Percentiles rank a stretch among this genome's conserved stretches.
phyloP scores from a whole-genome alignment of 768 basidiomycete genomes.

The Steccherinum ochraceum region DNA sequence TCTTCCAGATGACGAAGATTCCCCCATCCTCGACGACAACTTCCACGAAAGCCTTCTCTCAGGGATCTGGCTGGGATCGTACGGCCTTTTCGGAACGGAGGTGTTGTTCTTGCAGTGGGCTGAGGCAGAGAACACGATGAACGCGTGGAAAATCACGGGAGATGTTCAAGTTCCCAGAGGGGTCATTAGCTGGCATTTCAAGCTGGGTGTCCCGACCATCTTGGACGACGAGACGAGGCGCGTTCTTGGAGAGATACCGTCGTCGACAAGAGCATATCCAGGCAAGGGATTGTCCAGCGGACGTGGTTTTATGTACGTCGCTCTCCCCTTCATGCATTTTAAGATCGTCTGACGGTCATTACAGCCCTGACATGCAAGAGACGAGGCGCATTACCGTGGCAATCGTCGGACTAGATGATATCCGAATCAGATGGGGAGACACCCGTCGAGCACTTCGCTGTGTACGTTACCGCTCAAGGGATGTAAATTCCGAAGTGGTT shows the following conservation, averaged over 20 bases:
- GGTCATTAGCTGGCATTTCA: conserved; percentile 11
- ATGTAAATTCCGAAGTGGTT: background rate
- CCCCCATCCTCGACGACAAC: conserved; percentile 4
- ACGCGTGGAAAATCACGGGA: conserved; percentile 19
- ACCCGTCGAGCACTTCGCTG: background rate
- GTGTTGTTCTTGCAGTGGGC: conserved; percentile 14
- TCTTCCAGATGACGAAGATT: background rate
- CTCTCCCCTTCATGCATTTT: background rate
- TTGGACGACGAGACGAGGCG: no score
- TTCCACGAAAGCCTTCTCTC: conserved; percentile 17
- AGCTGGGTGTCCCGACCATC: no score
- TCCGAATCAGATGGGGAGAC: background rate
- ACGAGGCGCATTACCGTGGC: background rate
- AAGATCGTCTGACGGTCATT: background rate
- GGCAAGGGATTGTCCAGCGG: background rate
- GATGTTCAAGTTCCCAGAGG: conserved; percentile 16
- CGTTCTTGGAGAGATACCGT: no score
- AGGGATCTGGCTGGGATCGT: conserved; percentile 20
- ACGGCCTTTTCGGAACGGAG: conserved; percentile 17
- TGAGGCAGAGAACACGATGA: conserved; percentile 1
- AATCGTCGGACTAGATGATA: background rate
- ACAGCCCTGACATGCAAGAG: background rate
- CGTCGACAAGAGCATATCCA: no score
- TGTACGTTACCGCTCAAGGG: background rate
- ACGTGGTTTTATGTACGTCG: background rate